Base-by-base conservation (phyloP, 2,329 filamentous ascomycete species). In the Myriosclerotinia duriaeana region DNA sequence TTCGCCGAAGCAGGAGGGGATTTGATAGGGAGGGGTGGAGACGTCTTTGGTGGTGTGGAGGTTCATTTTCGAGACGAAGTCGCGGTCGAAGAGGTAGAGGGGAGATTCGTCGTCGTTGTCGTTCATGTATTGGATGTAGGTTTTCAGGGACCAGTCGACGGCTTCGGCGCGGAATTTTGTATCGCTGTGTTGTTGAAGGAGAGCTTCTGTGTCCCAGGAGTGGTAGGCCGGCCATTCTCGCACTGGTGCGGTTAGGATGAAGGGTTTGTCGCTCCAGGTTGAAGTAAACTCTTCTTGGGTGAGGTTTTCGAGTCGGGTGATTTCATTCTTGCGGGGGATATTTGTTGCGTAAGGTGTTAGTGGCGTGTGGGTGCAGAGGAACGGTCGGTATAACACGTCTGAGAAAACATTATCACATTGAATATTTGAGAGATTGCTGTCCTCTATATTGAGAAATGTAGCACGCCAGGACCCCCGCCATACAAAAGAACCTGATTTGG, bases 391-490 rank as follows among this genome's bases (percentile, higher is more conserved):
- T 34, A 98, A 83, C 9, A 91, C 88, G 78, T 99, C 94, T 17
- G 94, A 97, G 78, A 91, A 98, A 62, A 98, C 87, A 73, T 88
- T 86, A 62, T 84, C 84, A 78, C 93, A 97, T 72, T 90, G 84
- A 46, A 96, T 80, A 15, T 78, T 81, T 48, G 86, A 82, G 58
- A 85, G 81, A 66, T 82, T 79, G 26, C 74, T 69, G 1, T 81
- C 76, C 0, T 82, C 80, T 17, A 91, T 80, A 46, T 83, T 83
- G 50, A 96, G 83, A 72, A 89, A 86, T 0, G 93, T 96, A 40
- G 88, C 87, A 71, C 91, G 88, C 94, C 94, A 98, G 64, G 90
- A 90, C 54, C 92, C 91, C 73, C 82, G 86, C 94, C 93, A 97
- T 67, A 36, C 74, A 69, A 72, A 77, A 77, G 30, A 72, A 70